Evolutionary conservation across 2,329 filamentous ascomycete genomes (phyloP), one percentile per base, ranked within the genome.

Genomic region (Aspergillus udagawae): DNA sequence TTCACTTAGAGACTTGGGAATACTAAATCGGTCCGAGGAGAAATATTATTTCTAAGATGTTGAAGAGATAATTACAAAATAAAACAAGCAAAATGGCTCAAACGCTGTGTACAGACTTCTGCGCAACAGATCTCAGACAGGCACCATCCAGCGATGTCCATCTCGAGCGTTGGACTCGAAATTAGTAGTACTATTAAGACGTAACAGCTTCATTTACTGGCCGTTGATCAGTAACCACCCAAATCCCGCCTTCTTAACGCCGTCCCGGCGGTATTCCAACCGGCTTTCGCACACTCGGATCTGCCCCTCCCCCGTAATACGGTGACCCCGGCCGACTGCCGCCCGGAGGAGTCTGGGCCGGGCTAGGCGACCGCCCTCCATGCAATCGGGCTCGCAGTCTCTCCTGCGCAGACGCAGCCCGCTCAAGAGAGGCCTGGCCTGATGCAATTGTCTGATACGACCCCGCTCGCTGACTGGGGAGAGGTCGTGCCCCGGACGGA

Each of bases 311-410:
- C 42, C 10, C 49, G 48, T 55, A 57, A 32, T 61, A 63, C 21
- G 60, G 60, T 42, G 59, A 61, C 47, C 47, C 57, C 21, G 60
- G 52, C 51, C 53, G 59, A 61, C 59, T 53, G 12, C 54, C 28
- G 10, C 25, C 28, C 17, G 42, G 49, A 21, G 58, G 54, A 53
- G 53, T 59, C 53, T 63, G 60, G 58, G 66, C 67, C 9, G 73
- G 69, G 56, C 70, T 74, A 21, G 70, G 69, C 10, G 71, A 71
- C 49, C 70, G 60, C 5, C 70, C 68, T n/a, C 84, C 82, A 81
- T 91, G 91, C 49, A 96, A 77, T 60, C 90, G 80, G 67, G 92
- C 90, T 70, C 91, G 90, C 65, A 97, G 78, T 64, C 90, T 82
- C 66, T 96, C 90, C 76, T 95, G 90, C 52, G 91, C 91, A 71